Evolutionary conservation across 129 eudicot genomes (phyloP), one percentile per base, ranked within the genome.

Genomic region (Deinandra increscens): DNA sequence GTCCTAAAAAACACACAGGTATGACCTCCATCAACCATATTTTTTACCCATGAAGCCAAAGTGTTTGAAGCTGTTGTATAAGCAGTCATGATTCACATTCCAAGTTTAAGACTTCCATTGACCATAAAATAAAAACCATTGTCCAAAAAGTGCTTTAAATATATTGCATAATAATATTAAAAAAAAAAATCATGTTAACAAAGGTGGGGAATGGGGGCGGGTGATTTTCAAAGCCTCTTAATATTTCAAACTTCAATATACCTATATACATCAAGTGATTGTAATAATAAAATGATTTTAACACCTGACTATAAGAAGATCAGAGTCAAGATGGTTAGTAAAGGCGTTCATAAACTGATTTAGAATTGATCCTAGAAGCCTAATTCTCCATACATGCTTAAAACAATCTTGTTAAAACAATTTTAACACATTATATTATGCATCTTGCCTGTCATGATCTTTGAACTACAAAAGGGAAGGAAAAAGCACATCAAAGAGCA

Each of bases 261-360:
- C n/a, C n/a, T n/a, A n/a, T n/a, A n/a, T n/a, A n/a, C n/a, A n/a
- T n/a, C n/a, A n/a, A n/a, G n/a, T n/a, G n/a, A n/a, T n/a, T n/a
- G n/a, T n/a, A n/a, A 0, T 37, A 18, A 61, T 29, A 14, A n/a
- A 54, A 37, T 20, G 41, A 46, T 17, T 56, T 70, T 26, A 78
- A 18, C 51, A 89, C 98, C 98, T 93, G 81, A 93, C 92, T 78
- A 93, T 69, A 15, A 93, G 90, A 75, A 87, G 85, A 82, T 93
- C 99, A 42, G 99, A 89, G 79, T 93, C 99, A 48, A 97, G 99
- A 79, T 93, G 99, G 74, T 93, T 97, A 36, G 95, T 93, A 68
- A 93, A 93, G 59, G 99, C 99, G 60, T 81, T 93, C 99, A 93
- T 87, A 72, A 93, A 93, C 43, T 87, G 88, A 69, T 89, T 88